Conservation (phyloP, 208 protist genomes). For the Acanthamoeba sp. region DNA sequence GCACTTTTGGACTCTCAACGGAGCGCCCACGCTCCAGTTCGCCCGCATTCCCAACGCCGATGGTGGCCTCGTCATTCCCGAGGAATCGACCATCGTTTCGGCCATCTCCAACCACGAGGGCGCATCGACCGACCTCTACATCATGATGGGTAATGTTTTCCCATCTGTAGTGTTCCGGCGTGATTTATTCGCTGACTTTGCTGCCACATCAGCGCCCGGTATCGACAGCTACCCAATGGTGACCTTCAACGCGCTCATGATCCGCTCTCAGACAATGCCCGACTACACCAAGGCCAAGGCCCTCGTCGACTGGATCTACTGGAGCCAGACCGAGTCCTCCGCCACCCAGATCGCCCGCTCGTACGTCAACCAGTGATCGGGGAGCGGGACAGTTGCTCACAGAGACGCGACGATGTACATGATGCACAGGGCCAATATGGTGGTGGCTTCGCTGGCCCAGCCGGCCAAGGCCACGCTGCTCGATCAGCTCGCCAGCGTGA, state of each 20-base stretch:
- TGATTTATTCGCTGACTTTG: too few species aligned
- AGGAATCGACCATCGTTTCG: neutral
- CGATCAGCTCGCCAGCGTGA: neutral
- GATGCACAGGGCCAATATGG: neutral
- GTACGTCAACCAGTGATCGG: neutral
- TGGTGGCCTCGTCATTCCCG: neutral
- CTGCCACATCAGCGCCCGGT: neutral
- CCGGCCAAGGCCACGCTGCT: neutral
- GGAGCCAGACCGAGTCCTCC: neutral
- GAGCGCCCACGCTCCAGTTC: neutral
- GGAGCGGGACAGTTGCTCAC: too few species aligned
- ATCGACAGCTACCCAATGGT: neutral
- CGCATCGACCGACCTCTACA: neutral
- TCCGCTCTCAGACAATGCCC: neutral
- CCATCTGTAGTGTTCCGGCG: too few species aligned
- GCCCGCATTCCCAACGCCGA: neutral
- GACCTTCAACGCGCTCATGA: conserved; percentile 6
- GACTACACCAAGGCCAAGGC: conserved; percentile 19
- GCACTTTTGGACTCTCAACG: neutral
- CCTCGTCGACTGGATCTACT: conserved; percentile 40
- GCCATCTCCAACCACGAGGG: neutral
- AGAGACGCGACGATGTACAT: too few species aligned
- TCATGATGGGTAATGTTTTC: conserved; percentile 5
- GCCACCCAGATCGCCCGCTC: neutral
- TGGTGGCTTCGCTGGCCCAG: neutral